phyloP scores from a whole-genome alignment of 2,329 filamentous ascomycete species.

The Akanthomyces lecanii region DNA sequence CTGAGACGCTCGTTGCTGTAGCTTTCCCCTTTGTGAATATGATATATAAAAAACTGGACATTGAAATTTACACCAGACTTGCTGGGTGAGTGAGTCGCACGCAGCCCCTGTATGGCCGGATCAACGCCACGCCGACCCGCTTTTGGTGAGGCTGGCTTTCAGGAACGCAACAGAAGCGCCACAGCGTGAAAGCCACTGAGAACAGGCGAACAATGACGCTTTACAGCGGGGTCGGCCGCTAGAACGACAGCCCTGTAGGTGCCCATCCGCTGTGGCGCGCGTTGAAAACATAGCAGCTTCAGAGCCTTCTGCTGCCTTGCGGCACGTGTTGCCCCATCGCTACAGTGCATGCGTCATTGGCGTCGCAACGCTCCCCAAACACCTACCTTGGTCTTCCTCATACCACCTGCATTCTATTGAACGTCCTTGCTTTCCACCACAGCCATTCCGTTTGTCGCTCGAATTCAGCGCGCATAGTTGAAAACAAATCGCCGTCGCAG shows the following conservation, averaged over 20 bases:
- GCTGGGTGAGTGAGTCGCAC: neutral
- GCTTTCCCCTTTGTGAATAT: neutral
- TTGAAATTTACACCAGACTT: neutral
- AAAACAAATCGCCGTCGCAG: neutral
- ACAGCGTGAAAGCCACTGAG: neutral
- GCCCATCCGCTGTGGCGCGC: neutral
- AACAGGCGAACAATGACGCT: neutral
- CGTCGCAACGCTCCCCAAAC: neutral
- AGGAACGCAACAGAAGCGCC: neutral
- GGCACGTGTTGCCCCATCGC: slow-evolving; percentile 6
- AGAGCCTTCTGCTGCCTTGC: neutral
- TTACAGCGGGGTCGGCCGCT: neutral
- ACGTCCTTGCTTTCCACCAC: neutral
- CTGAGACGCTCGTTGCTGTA: neutral
- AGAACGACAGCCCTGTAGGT: neutral
- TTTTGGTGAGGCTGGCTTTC: neutral
- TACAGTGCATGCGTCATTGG: slow-evolving; percentile 5
- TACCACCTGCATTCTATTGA: neutral
- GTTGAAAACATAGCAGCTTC: neutral
- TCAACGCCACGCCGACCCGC: slow-evolving; percentile 5
- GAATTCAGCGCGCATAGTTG: neutral
- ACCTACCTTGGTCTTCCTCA: neutral
- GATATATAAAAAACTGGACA: slow-evolving; percentile 6
- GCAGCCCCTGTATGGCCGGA: neutral
- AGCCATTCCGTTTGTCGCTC: neutral